phyloP scores from a whole-genome alignment of 345 rosid species.

The Eucalyptus fibrosa region DNA sequence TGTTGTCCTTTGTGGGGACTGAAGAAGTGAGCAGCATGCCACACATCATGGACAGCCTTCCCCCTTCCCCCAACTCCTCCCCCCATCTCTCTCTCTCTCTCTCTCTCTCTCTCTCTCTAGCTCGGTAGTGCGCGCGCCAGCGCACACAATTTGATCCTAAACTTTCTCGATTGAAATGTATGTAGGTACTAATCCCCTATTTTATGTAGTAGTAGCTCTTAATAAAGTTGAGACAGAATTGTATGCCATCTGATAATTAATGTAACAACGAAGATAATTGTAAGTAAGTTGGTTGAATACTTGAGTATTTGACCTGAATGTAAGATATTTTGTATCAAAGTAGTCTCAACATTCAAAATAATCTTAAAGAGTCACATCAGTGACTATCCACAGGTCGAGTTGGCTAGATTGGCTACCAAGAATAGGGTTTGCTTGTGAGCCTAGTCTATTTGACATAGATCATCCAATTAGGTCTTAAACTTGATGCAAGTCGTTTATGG shows the following conservation, averaged over 20 bases:
- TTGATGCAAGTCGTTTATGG: rapidly evolving
- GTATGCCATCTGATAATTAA: neutral
- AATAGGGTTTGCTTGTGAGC: neutral
- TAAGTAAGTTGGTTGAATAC: neutral
- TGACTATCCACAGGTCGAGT: rapidly evolving
- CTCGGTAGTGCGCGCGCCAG: too few species aligned
- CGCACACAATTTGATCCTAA: neutral
- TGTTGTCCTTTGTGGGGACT: neutral
- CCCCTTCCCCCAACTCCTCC: neutral
- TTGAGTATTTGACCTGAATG: neutral
- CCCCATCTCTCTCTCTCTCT: neutral
- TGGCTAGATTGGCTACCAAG: neutral
- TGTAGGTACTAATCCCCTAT: too few species aligned
- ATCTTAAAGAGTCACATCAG: too few species aligned
- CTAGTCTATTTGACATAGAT: too few species aligned
- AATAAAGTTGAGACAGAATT: neutral
- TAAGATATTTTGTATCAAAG: neutral
- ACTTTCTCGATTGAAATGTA: neutral
- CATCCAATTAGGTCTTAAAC: too few species aligned
- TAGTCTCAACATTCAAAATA: too few species aligned
- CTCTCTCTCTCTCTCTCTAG: too few species aligned
- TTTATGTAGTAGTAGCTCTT: neutral
- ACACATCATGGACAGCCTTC: neutral
- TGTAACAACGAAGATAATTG: neutral
- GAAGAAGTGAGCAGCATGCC: neutral